Base-by-base conservation (phyloP, 2,329 filamentous ascomycete genomes). In the Verticillium longisporum region DNA sequence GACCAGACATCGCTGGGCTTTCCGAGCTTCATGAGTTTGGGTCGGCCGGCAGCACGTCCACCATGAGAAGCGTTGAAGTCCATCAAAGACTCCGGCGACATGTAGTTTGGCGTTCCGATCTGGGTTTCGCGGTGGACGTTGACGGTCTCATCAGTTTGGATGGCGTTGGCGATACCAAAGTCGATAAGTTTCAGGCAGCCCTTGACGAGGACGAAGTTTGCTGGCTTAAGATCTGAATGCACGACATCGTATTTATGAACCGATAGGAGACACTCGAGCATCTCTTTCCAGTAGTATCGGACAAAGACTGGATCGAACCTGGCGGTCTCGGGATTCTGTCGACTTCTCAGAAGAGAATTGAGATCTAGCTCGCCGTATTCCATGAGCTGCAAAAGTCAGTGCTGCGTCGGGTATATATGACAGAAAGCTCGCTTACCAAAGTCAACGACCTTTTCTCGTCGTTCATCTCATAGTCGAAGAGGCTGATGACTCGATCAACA, bases 241-340 rank as follows among this genome's bases (percentile, higher is more conserved):
- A 99, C 95, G 65, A 99, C 93, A 70, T 97, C 92, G 72, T 89
- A 83, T 14, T 89, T 85, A 72, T 99, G 95, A 1, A 99, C 92
- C 0, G 94, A 86, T 67, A 91, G 86, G 6, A 99, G 86, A 72
- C 95, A 98, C 73, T 97, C 92, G 18, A 99, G 87, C 95, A 99
- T 99, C 76, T 99, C 95, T 74, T 96, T 95, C 95, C 95, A 99
- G 80, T 97, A 97, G 76, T 91, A 96, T n/a, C 95, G 89, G 13
- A 95, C 92, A 73, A 98, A 97, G 59, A 89, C 90, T 1, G 91
- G 83, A 71, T 99, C 95, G 63, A 99, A 89, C 62, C 83, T 85
- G 45, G 90, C 85, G 60, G 89, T 85, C 63, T 92, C 88, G 0
- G 81, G 84, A 69, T 88, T 91, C 68, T 91, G 79, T 10, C 88